A percentile compares a stretch with the other conserved stretches of the same genome.
Conservation (phyloP, 768 basidiomycete genomes). For the Sporobolomyces phaffii region DNA sequence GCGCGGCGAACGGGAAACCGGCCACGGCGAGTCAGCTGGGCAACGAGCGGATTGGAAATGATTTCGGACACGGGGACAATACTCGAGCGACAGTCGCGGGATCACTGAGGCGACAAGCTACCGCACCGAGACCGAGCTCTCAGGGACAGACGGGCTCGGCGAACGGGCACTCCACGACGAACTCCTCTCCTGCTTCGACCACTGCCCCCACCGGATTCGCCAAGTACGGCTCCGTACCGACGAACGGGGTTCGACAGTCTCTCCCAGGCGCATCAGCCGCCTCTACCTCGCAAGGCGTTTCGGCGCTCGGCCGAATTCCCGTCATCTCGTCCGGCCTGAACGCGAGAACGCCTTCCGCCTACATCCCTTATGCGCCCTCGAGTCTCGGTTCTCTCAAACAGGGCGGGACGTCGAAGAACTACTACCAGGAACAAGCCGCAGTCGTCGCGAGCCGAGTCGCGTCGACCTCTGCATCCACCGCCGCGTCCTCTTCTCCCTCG, state of each 20-base stretch:
- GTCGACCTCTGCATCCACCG: not conserved
- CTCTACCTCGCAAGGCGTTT: not conserved
- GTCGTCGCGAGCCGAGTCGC: not conserved
- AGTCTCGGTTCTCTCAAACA: not conserved
- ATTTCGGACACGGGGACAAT: too few relatives aligned
- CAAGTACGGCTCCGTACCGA: not conserved
- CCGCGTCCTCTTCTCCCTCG: not conserved
- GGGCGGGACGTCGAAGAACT: not conserved
- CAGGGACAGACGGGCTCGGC: too few relatives aligned
- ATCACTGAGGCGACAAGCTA: too few relatives aligned
- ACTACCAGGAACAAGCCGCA: not conserved
- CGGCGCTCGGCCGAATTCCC: constrained; percentile 17
- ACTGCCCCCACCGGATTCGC: constrained; percentile 11
- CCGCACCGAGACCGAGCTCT: too few relatives aligned
- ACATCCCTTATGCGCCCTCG: not conserved
- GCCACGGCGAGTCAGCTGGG: not conserved
- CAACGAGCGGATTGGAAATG: constrained; percentile 1
- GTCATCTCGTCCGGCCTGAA: constrained; percentile 20
- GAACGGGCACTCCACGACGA: too few relatives aligned
- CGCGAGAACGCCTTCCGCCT: constrained; percentile 14
- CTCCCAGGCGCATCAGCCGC: not conserved
- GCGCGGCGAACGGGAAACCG: not conserved
- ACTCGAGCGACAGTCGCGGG: too few relatives aligned
- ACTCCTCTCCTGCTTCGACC: not conserved
- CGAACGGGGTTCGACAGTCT: not conserved